Percentiles rank a stretch among this genome's conserved stretches.
These are phyloP conservation scores for Ceratopteris richardii DNA, from an alignment of 75 land plant species.

Conservation along the genomic window DNA sequence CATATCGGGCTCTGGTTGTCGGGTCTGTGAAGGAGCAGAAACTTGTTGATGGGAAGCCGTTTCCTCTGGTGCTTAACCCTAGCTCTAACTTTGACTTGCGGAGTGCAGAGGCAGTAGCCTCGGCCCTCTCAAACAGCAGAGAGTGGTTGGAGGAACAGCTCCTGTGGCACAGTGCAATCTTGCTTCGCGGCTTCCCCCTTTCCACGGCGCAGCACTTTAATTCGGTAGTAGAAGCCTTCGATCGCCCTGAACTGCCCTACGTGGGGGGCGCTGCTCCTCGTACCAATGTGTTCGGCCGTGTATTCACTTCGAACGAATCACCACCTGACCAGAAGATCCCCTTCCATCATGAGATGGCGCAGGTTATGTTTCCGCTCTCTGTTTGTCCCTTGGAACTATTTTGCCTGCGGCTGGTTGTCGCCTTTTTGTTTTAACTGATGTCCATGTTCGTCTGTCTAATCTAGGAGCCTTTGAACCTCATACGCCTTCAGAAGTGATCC, in stretches of 20 bases:
- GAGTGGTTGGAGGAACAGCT: constrained; percentile 46
- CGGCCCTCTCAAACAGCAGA: constrained; percentile 25
- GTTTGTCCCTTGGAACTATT: too few relatives aligned
- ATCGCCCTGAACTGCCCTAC: constrained; percentile 80
- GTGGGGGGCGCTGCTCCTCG: constrained; percentile 97
- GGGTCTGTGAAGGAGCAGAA: constrained; percentile 17
- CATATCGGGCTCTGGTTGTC: background rate
- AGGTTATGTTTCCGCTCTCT: constrained; percentile 31
- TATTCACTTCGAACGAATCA: constrained; percentile 94
- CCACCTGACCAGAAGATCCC: constrained; percentile 97
- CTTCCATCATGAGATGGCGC: constrained; percentile 99
- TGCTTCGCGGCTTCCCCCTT: constrained; percentile 63
- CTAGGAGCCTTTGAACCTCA: too few relatives aligned
- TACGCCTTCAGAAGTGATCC: too few relatives aligned
- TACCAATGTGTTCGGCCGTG: constrained; percentile 78
- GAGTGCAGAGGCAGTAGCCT: constrained; percentile 13
- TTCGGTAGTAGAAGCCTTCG: constrained; percentile 80
- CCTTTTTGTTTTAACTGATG: too few relatives aligned
- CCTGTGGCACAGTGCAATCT: constrained; percentile 54
- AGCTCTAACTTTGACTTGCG: background rate
- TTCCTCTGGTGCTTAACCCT: constrained; percentile 22
- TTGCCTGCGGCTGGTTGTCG: too few relatives aligned
- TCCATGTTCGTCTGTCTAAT: too few relatives aligned
- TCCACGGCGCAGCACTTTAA: constrained; percentile 58
- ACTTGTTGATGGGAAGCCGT: constrained; percentile 11